phyloP scores from a whole-genome alignment of 2,329 filamentous ascomycete genomes.

The Amesomyces nigricolor region DNA sequence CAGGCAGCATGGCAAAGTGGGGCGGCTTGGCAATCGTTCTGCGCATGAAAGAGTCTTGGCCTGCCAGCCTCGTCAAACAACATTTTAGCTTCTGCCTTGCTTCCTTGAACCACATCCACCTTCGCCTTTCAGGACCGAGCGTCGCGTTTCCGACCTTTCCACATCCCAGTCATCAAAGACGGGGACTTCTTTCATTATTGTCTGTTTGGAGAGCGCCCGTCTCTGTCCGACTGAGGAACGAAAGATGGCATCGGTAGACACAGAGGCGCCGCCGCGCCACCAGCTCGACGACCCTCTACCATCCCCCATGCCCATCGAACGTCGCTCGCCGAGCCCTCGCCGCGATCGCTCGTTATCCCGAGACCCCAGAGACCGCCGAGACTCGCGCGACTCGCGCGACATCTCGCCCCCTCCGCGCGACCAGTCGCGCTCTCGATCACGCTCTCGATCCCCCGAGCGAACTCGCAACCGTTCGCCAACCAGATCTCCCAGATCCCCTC shows the following conservation, averaged over 20 bases:
- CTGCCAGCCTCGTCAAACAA: slow-evolving; percentile 17
- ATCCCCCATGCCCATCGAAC: slow-evolving; percentile 15
- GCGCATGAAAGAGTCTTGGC: not conserved
- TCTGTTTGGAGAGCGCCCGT: not conserved
- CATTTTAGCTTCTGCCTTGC: slow-evolving; percentile 8
- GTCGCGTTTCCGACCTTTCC: not conserved
- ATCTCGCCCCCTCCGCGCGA: slow-evolving; percentile 6
- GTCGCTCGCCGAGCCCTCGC: slow-evolving; percentile 13
- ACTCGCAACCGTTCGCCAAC: not conserved
- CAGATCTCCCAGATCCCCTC: slow-evolving; percentile 5
- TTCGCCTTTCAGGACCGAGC: not conserved
- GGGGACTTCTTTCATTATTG: not conserved
- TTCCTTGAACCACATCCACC: not conserved
- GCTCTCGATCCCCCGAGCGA: too few species aligned
- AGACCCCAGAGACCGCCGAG: not conserved
- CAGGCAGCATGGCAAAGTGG: slow-evolving; percentile 14
- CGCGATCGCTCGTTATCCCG: slow-evolving; percentile 12
- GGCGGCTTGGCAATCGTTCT: not conserved
- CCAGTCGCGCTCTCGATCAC: slow-evolving; percentile 2
- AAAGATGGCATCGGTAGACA: slow-evolving; percentile 22
- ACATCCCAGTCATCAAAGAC: not conserved
- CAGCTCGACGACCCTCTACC: slow-evolving; percentile 21
- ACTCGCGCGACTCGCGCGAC: not conserved
- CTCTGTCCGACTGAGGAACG: slow-evolving; percentile 1
- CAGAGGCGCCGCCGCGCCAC: slow-evolving; percentile 21